A percentile compares a stretch with the other conserved stretches of the same genome.
These are phyloP conservation scores for Akanthomyces uredinophilus DNA, from an alignment of 2,329 filamentous ascomycete species.

Conservation along the genomic window DNA sequence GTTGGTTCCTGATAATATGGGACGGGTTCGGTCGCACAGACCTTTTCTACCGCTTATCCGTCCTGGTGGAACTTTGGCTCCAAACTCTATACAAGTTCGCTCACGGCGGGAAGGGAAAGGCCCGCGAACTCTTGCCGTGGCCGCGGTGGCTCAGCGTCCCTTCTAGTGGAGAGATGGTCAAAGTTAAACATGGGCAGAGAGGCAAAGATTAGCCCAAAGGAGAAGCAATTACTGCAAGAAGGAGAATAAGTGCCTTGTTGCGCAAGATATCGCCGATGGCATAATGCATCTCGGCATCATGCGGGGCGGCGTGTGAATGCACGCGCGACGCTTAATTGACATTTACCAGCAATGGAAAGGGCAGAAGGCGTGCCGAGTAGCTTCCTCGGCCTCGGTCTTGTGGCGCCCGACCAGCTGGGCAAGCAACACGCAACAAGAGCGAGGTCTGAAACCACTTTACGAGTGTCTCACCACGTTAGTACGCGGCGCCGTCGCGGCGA, in stretches of 20 bases:
- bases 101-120: not conserved
- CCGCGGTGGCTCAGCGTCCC: not conserved
- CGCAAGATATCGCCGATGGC: not conserved
- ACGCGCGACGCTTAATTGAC: not conserved
- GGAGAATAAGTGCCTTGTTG: not conserved
- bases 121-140: not conserved
- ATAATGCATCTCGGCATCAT: not conserved
- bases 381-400: not conserved
- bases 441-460: not conserved
- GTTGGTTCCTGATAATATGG: constrained; percentile 6
- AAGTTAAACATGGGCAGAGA: not conserved
- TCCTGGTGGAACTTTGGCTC: not conserved
- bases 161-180: not conserved
- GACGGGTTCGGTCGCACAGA: not conserved
- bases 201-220: not conserved
- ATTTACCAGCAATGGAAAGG: not conserved
- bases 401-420: not conserved
- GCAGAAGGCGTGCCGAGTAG: not conserved
- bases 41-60: not conserved
- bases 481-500: not conserved
- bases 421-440: not conserved
- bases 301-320: not conserved
- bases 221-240: not conserved
- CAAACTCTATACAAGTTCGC: not conserved
- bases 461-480: not conserved